A percentile compares a stretch with the other conserved stretches of the same genome.
These are phyloP conservation scores for Verticillium alfalfae DNA, from an alignment of 2,329 filamentous ascomycete genomes.

Conservation along the genomic window DNA sequence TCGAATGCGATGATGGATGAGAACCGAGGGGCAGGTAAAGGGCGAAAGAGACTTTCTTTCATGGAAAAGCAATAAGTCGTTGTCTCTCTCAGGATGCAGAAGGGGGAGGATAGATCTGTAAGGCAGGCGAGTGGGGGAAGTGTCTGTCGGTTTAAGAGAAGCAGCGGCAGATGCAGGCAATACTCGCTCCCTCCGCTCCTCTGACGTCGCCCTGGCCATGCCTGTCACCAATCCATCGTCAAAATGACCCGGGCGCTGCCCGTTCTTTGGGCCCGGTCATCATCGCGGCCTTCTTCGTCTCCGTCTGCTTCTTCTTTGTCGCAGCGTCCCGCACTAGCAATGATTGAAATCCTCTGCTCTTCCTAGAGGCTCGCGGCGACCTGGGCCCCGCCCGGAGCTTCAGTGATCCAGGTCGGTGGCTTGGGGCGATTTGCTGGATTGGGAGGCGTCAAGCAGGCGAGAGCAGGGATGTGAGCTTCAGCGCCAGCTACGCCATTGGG, in stretches of 20 bases:
- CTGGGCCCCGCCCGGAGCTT: background rate
- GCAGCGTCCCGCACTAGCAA: background rate
- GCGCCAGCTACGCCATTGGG: background rate
- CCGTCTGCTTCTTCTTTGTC: background rate
- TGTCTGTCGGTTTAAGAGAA: background rate
- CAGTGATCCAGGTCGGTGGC: background rate
- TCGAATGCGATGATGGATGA: background rate
- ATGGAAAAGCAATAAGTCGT: background rate
- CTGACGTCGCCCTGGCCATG: background rate
- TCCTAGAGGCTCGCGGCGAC: background rate
- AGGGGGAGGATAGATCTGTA: background rate
- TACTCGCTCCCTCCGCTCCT: background rate
- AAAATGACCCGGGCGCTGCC: background rate
- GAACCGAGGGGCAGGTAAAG: background rate
- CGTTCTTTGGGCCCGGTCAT: background rate
- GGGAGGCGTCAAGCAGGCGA: background rate
- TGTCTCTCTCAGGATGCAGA: background rate
- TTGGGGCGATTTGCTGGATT: too few species aligned
- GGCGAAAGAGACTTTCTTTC: background rate
- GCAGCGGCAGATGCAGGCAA: background rate
- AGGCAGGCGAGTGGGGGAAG: background rate
- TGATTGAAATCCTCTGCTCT: background rate
- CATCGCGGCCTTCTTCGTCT: background rate
- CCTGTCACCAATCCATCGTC: background rate
- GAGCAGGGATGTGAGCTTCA: background rate